Conservation (phyloP, 345 rosid species). For the Pelargonium nanum region DNA sequence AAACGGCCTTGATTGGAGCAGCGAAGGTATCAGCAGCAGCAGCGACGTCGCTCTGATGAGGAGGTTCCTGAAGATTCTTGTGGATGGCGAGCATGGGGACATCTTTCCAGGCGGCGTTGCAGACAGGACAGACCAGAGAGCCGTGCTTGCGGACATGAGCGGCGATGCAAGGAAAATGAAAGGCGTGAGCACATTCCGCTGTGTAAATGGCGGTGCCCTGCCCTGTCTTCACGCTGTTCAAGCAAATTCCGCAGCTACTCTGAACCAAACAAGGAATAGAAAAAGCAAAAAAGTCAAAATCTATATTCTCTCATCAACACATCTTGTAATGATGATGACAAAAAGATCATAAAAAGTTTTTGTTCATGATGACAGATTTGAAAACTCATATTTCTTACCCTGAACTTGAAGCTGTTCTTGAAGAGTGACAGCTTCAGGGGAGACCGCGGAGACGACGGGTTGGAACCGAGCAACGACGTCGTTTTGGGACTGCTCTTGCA, state of each 20-base stretch:
- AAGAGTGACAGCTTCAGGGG: conserved; percentile 70
- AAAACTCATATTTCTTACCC: conserved; percentile 31
- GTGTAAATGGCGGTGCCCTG: conserved; percentile 77
- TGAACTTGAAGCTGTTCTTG: conserved; percentile 71
- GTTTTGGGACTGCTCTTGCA: conserved; percentile 17
- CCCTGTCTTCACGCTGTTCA: conserved; percentile 64
- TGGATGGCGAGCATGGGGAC: conserved; percentile 46
- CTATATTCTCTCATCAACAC: background rate
- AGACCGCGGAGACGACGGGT: conserved; percentile 65
- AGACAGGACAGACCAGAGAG: conserved; percentile 64
- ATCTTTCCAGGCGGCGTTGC: conserved; percentile 62
- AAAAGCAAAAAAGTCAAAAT: background rate
- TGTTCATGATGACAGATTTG: background rate
- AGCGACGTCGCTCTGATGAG: conserved; percentile 9
- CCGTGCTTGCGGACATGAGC: conserved; percentile 46
- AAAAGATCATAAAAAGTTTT: background rate
- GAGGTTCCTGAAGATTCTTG: conserved; percentile 6
- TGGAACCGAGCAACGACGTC: conserved; percentile 21
- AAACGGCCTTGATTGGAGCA: conserved; percentile 14
- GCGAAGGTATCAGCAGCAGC: conserved; percentile 5
- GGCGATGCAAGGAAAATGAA: conserved; percentile 77
- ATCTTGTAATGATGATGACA: background rate
- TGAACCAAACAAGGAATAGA: conserved; percentile 15
- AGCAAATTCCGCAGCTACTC: conserved; percentile 71
- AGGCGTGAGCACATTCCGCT: conserved; percentile 73